These are phyloP conservation scores for Aspergillus sojae DNA, from an alignment of 2,329 filamentous ascomycete genomes.

Conservation along the genomic window DNA sequence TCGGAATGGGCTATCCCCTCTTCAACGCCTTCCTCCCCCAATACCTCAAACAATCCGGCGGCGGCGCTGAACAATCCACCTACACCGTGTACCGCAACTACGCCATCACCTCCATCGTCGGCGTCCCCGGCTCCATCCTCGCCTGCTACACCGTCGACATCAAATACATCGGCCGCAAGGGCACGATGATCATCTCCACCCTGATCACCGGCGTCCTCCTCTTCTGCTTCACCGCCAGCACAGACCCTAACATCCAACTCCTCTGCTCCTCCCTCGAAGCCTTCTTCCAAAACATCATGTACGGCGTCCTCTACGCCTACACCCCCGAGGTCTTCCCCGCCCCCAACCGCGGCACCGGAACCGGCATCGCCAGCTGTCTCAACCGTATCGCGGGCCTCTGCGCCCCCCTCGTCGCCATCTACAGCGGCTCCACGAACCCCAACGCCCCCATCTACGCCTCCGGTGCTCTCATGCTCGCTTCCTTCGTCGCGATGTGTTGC, in stretches of 20 bases:
- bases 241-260: slow-evolving; percentile 53
- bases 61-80: slow-evolving; percentile 38
- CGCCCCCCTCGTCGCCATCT: slow-evolving; percentile 50
- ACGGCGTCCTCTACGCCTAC: slow-evolving; percentile 61
- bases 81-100: slow-evolving; percentile 72
- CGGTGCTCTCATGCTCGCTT: slow-evolving; percentile 47
- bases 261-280: slow-evolving; percentile 57
- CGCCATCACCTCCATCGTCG: slow-evolving; percentile 75
- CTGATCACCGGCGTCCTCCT: slow-evolving; percentile 56
- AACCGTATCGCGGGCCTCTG: slow-evolving; percentile 50
- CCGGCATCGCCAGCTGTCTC: slow-evolving; percentile 50
- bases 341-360: slow-evolving; percentile 57
- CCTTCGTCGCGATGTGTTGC: slow-evolving; percentile 48
- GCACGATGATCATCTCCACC: slow-evolving; percentile 57
- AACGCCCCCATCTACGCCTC: slow-evolving; percentile 50
- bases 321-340: slow-evolving; percentile 63
- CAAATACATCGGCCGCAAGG: slow-evolving; percentile 64
- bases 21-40: slow-evolving; percentile 92
- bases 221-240: slow-evolving; percentile 58
- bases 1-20: slow-evolving; percentile 83
- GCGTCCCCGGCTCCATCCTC: slow-evolving; percentile 75
- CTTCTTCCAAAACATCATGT: slow-evolving; percentile 61
- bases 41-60: slow-evolving; percentile 67
- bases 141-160: slow-evolving; percentile 73
- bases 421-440: slow-evolving; percentile 39